Percentiles rank a stretch among this genome's conserved stretches.
These are phyloP conservation scores for Lablab purpureus DNA, from an alignment of 306 rosid genomes.

Conservation along the genomic window DNA sequence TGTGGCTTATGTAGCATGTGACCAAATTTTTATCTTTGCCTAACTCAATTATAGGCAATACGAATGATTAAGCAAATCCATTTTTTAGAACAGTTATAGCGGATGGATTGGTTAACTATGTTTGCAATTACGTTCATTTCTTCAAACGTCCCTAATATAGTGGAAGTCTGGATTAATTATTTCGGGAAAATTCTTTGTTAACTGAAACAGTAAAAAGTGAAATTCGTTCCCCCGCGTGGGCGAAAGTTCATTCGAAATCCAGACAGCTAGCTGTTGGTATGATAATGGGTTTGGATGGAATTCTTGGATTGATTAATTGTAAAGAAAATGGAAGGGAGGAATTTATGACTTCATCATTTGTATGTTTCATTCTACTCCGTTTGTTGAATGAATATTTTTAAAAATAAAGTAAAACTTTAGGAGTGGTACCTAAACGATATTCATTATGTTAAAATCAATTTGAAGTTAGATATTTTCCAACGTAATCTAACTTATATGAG, in stretches of 20 bases:
- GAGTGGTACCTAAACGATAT: not conserved
- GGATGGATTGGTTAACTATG: constrained; percentile 2
- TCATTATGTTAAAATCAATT: no score
- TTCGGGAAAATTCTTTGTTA: not conserved
- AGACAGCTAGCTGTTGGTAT: no score
- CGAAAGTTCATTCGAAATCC: no score
- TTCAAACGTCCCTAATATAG: not conserved
- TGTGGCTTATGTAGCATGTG: not conserved
- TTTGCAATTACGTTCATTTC: not conserved
- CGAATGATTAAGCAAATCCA: not conserved
- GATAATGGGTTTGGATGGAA: no score
- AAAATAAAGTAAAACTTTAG: not conserved
- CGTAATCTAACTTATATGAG: no score
- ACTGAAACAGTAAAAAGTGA: not conserved
- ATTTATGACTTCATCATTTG: no score
- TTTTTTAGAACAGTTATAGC: not conserved
- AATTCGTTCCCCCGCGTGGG: not conserved
- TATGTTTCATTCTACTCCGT: no score
- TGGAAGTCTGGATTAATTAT: constrained; percentile 1
- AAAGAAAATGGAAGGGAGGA: no score
- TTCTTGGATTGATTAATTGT: no score
- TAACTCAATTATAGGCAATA: not conserved
- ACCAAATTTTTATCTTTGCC: not conserved
- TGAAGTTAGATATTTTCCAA: no score
- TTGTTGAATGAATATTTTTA: no score